Conservation (phyloP, 1,284 basidiomycete species). For the Sporisorium iseilematis-ciliati region DNA sequence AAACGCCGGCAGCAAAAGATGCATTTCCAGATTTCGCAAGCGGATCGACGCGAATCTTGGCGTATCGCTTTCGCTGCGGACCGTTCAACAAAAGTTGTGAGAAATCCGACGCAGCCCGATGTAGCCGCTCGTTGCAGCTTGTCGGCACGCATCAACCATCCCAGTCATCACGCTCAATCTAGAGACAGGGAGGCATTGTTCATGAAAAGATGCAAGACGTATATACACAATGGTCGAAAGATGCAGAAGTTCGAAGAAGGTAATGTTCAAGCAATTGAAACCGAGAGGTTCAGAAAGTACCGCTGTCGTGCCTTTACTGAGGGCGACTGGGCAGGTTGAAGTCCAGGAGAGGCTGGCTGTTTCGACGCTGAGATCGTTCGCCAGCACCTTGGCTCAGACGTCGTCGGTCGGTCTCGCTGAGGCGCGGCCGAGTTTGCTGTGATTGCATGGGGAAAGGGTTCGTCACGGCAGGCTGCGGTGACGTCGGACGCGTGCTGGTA, state of each 20-base stretch:
- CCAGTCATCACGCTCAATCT: too few relatives aligned
- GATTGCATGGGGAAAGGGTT: slow-evolving; percentile 36
- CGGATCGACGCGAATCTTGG: not conserved
- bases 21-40: slow-evolving; percentile 4
- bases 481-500: slow-evolving; percentile 32
- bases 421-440: slow-evolving; percentile 17
- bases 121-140: not conserved
- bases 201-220: not conserved
- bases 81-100: too few relatives aligned
- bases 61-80: slow-evolving; percentile 1
- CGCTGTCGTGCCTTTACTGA: not conserved
- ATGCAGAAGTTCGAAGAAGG: not conserved
- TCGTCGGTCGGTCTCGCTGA: slow-evolving; percentile 49
- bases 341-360: slow-evolving; percentile 46
- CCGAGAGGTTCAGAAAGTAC: not conserved
- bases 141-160: too few relatives aligned
- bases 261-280: not conserved
- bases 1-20: slow-evolving; percentile 19
- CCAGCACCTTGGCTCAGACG: slow-evolving; percentile 53
- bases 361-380: slow-evolving; percentile 24
- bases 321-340: slow-evolving; percentile 32
- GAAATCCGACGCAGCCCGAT: not conserved
- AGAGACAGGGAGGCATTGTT: slow-evolving; percentile 3
- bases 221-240: not conserved
- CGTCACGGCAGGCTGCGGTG: slow-evolving; percentile 19